These are phyloP conservation scores for Candida khao-thaluensis DNA, from an alignment of 805 yeast genomes.

Conservation along the genomic window DNA sequence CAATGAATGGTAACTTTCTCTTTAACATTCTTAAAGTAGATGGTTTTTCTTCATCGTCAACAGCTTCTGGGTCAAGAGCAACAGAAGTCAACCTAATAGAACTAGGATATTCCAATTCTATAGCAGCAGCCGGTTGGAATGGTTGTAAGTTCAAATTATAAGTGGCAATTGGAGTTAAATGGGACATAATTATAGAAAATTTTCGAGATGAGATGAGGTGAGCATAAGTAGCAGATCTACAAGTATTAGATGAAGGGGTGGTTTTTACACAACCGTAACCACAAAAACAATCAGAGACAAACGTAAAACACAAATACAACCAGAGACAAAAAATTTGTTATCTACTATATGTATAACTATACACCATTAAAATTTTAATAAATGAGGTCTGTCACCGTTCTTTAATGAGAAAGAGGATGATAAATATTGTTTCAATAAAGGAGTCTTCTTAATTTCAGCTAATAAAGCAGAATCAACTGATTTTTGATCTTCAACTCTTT, in stretches of 20 bases:
- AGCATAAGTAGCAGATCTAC: too few species aligned
- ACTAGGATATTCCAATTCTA: slow-evolving; percentile 81
- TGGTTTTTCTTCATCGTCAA: slow-evolving; percentile 78
- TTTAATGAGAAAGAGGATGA: slow-evolving; percentile 94
- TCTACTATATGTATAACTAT: slow-evolving; percentile 7
- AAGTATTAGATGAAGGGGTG: too few species aligned
- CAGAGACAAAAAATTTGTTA: neutral
- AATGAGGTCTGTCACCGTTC: slow-evolving; percentile 98
- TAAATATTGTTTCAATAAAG: slow-evolving; percentile 94
- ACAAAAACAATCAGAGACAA: too few species aligned
- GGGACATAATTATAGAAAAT: slow-evolving; percentile 50
- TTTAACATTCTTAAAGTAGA: slow-evolving; percentile 87
- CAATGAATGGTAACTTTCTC: slow-evolving; percentile 49
- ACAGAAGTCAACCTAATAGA: slow-evolving; percentile 92
- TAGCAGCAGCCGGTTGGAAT: slow-evolving; percentile 82
- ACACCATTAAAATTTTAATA: slow-evolving; percentile 81
- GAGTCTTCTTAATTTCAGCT: slow-evolving; percentile 94
- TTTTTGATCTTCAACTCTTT: slow-evolving; percentile 97
- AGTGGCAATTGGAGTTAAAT: slow-evolving; percentile 79
- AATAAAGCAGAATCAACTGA: slow-evolving; percentile 87
- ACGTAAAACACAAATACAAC: neutral
- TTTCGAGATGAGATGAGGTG: slow-evolving; percentile 11
- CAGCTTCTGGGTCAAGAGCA: slow-evolving; percentile 88
- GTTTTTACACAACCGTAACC: too few species aligned
- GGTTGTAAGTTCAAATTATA: slow-evolving; percentile 85